phyloP scores from a whole-genome alignment of 352 stramenopile genomes.

The Pseudoperonospora humuli region DNA sequence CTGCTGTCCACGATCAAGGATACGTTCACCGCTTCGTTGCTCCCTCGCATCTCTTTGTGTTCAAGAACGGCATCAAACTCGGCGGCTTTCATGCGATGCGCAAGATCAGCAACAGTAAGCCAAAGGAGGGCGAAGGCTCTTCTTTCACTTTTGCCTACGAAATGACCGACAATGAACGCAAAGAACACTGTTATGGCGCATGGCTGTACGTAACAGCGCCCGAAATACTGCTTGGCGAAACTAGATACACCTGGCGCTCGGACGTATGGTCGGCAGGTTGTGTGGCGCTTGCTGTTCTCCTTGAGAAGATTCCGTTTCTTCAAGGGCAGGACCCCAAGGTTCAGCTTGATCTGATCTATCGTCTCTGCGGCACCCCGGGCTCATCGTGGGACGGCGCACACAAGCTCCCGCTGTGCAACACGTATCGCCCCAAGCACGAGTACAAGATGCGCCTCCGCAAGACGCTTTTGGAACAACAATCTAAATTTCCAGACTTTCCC shows the following conservation, averaged over 20 bases:
- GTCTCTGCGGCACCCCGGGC: constrained; percentile 60
- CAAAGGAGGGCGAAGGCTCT: constrained; percentile 27
- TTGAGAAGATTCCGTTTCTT: constrained; percentile 57
- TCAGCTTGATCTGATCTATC: constrained; percentile 76
- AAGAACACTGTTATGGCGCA: constrained; percentile 59
- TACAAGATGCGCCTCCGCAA: constrained; percentile 74
- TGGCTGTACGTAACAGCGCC: constrained; percentile 60
- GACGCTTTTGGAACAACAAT: constrained; percentile 57
- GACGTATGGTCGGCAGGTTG: constrained; percentile 75
- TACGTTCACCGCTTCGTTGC: constrained; percentile 79
- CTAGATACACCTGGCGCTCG: constrained; percentile 55
- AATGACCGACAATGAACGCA: constrained; percentile 72
- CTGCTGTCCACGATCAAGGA: constrained; percentile 53
- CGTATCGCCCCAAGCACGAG: constrained; percentile 60
- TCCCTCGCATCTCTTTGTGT: constrained; percentile 63
- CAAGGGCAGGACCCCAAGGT: constrained; percentile 49
- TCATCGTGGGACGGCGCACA: constrained; percentile 40
- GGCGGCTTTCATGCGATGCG: constrained; percentile 66
- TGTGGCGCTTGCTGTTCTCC: constrained; percentile 54
- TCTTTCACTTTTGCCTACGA: constrained; percentile 31
- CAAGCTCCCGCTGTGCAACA: constrained; percentile 47
- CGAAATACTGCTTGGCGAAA: constrained; percentile 66
- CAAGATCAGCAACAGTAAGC: constrained; percentile 30
- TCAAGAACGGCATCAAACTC: constrained; percentile 53
- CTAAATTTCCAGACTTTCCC: constrained; percentile 44